Evolutionary conservation across 176 grass and related monocot species (phyloP).

Genomic region (Bromus sterilis): DNA sequence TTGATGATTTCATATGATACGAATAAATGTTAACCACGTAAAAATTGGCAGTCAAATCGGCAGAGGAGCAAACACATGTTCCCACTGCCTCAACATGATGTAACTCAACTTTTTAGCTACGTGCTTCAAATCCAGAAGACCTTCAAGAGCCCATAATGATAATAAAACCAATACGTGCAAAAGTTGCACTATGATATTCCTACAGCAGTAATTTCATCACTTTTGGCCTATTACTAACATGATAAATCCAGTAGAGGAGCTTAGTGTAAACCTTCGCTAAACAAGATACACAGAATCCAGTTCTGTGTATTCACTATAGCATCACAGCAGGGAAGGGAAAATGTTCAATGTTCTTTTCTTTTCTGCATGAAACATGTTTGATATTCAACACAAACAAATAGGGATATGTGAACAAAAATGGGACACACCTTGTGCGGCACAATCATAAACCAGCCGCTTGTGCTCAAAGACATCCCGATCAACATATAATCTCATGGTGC

Average conservation of each 20-base stretch:
- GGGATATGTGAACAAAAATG: neutral
- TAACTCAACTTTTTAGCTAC: neutral
- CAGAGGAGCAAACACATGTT: neutral
- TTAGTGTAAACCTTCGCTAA: neutral
- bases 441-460: conserved; percentile 13
- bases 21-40: neutral
- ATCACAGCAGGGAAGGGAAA: neutral
- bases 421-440: conserved; percentile 19
- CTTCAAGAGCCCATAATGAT: neutral
- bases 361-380: neutral
- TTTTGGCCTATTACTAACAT: neutral
- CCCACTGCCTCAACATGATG: neutral
- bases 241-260: neutral
- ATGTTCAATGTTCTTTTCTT: neutral
- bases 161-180: neutral
- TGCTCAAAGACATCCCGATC: conserved; percentile 12
- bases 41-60: neutral
- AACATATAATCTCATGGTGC: neutral
- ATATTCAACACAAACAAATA: neutral
- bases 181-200: neutral
- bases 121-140: neutral
- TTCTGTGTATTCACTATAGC: neutral
- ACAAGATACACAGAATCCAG: neutral
- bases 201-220: neutral
- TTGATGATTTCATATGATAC: neutral